phyloP scores from a whole-genome alignment of 768 basidiomycete species.

The Trametes gibbosa region DNA sequence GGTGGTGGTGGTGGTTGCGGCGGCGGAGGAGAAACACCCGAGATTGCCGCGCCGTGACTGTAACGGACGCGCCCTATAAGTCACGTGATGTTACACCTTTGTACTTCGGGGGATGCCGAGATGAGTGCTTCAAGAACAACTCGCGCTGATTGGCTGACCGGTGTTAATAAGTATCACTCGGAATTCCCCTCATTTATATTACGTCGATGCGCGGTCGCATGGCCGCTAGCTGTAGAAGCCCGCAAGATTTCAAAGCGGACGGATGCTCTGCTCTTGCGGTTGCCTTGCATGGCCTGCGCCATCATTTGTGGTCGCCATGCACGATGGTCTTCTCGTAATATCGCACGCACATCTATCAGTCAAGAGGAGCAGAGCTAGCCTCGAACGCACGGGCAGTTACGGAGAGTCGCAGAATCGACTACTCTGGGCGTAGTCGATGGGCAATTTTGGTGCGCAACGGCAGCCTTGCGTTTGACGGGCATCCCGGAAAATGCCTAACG shows the following conservation, averaged over 20 bases:
- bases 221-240: not conserved
- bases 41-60: not conserved
- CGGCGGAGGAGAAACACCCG: conserved; percentile 6
- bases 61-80: not conserved
- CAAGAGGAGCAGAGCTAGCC: too few species aligned
- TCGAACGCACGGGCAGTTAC: not conserved
- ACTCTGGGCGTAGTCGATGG: not conserved
- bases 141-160: not conserved
- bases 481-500: conserved; percentile 8
- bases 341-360: not conserved
- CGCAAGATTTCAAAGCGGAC: not conserved
- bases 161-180: not conserved
- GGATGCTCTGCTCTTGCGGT: not conserved
- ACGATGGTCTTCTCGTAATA: conserved; percentile 1
- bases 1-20: not conserved
- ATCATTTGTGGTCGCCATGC: not conserved
- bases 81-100: conserved; percentile 7
- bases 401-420: not conserved
- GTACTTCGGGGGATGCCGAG: conserved; percentile 2
- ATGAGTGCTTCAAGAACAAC: not conserved
- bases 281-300: not conserved
- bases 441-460: not conserved
- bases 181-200: not conserved
- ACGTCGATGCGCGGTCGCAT: not conserved
- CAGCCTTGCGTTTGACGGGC: not conserved